Evolutionary conservation across 129 eudicot genomes (phyloP).

Genomic region (Lonicera japonica): DNA sequence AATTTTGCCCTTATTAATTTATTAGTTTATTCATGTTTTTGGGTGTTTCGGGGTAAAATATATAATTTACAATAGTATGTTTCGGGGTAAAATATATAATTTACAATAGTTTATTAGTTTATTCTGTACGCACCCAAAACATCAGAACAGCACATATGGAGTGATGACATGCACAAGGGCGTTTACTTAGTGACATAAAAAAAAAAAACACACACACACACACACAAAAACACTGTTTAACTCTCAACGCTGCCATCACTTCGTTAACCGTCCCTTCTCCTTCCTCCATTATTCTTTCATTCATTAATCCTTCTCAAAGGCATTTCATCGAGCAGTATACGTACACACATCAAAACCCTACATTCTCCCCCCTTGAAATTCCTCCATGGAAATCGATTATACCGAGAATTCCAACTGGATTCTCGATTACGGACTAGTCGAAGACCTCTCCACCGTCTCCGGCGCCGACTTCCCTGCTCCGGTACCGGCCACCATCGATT

Average conservation of each 20-base stretch:
- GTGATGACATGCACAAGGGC: too few relatives aligned
- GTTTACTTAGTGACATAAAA: too few relatives aligned
- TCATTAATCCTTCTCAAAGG: not conserved
- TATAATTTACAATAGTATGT: too few relatives aligned
- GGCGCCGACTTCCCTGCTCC: conserved; percentile 14
- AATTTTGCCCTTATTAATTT: too few relatives aligned
- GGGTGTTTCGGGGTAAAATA: too few relatives aligned
- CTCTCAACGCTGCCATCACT: not conserved
- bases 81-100: too few relatives aligned
- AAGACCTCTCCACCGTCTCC: conserved; percentile 33
- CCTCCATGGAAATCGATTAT: conserved; percentile 38
- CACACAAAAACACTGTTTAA: too few relatives aligned
- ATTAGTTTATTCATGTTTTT: too few relatives aligned
- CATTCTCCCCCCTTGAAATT: not conserved
- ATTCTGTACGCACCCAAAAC: too few relatives aligned
- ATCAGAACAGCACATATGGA: too few relatives aligned
- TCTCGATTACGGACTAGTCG: conserved; percentile 54
- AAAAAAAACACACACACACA: too few relatives aligned
- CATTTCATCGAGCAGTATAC: not conserved
- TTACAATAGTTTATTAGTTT: too few relatives aligned
- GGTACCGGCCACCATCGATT: conserved; percentile 12
- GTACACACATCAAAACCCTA: not conserved
- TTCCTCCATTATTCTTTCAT: not conserved
- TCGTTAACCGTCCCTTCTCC: not conserved
- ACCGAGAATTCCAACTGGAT: conserved; percentile 47